Base-by-base conservation (phyloP, 129 eudicot species). In the Saussurea involucrata region DNA sequence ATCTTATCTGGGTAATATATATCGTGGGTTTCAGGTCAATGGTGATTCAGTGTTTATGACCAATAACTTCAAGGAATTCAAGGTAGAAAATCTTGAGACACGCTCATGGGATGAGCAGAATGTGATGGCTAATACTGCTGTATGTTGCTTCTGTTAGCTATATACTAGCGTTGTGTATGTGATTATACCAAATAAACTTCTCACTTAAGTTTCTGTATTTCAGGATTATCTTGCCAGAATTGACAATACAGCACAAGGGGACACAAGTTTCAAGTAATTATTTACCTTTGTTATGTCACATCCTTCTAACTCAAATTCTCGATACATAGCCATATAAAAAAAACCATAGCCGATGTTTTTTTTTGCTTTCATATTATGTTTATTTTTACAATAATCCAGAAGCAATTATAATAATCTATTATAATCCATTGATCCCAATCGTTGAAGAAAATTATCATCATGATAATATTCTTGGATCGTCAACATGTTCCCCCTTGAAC, bases 201-300 rank as follows among this genome's bases (percentile, higher is more conserved):
- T 73, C 9, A 73, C 36, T 66, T 44, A 22, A 25, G 32, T 24
- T 74, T 28, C 55, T 53, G 11, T 63, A 10, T 84, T 49, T 36
- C 90, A 94, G 98, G 97, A 91, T 76, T 89, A 89, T 83, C 89
- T 91, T 29, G 92, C 96, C 31, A 87, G 85, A 81, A 82, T 87
- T 34, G 93, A 91, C 76, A 80, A 69, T 69, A 44, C 87, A 32
- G 84, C 82, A 42, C 82, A 81, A 60, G 83, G 75, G 28, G 55
- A 81, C 78, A 69, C 96, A 49, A 83, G 75, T 84, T 76, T 89
- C 85, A 91, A 84, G 98, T 94, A 89, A 89, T 37, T 73, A 42
- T 67, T 46, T 63, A 12, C 49, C 61, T 74, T 60, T 68, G 32
- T 68, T 17, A 1, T 22, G 77, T 73, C 53, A 73, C n/a, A 53